Conservation (phyloP, 2,329 filamentous ascomycete species). For the Mycosphaerella sp. region DNA sequence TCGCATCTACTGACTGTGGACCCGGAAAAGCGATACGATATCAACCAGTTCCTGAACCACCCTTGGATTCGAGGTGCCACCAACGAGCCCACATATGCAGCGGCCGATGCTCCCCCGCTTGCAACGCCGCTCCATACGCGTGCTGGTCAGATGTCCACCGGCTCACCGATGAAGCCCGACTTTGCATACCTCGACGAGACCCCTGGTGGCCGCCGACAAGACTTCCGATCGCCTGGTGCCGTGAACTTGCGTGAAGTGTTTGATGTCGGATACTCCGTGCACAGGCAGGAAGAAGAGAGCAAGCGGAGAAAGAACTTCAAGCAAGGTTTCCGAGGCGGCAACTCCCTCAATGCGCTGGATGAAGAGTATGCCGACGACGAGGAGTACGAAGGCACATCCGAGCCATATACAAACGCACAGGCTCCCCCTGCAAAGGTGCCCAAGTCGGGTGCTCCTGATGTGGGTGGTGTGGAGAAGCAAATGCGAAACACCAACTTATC, state of each 20-base stretch:
- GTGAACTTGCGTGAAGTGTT: slow-evolving; percentile 97
- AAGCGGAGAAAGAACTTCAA: slow-evolving; percentile 82
- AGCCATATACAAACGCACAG: slow-evolving; percentile 44
- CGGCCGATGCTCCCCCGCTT: slow-evolving; percentile 63
- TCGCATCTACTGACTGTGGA: slow-evolving; percentile 91
- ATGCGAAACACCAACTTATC: slow-evolving; percentile 76
- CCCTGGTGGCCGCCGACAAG: slow-evolving; percentile 59
- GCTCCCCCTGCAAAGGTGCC: slow-evolving; percentile 59
- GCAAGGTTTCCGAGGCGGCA: slow-evolving; percentile 58
- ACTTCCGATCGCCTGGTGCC: slow-evolving; percentile 92
- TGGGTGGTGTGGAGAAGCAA: slow-evolving; percentile 75
- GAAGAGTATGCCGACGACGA: slow-evolving; percentile 59
- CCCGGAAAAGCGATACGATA: slow-evolving; percentile 89
- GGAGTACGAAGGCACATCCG: slow-evolving; percentile 56
- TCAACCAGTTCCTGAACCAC: slow-evolving; percentile 85
- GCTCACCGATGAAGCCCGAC: slow-evolving; percentile 43
- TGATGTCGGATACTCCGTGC: slow-evolving; percentile 95
- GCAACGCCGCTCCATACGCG: slow-evolving; percentile 57
- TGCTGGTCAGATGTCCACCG: slow-evolving; percentile 43
- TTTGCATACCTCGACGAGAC: slow-evolving; percentile 53
- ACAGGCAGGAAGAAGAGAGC: slow-evolving; percentile 90
- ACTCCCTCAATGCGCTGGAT: slow-evolving; percentile 58
- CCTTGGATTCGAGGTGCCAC: slow-evolving; percentile 74
- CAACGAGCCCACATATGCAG: slow-evolving; percentile 60
- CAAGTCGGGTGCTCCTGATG: slow-evolving; percentile 52